Evolutionary conservation across 1,284 basidiomycete genomes (phyloP).

Genomic region (Porodaedalea pini): DNA sequence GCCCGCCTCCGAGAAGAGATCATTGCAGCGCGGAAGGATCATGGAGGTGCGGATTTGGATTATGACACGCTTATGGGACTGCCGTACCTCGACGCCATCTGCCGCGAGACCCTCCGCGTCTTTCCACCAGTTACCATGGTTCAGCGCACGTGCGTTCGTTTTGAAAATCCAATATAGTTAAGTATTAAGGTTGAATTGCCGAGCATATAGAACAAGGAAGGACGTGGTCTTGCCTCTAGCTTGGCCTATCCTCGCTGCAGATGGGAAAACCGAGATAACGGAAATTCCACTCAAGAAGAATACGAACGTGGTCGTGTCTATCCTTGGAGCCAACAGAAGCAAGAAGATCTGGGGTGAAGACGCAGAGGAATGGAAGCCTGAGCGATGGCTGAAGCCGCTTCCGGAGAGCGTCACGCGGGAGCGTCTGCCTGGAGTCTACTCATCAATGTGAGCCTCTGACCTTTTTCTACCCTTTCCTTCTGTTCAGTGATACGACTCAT

Average conservation of each 20-base stretch:
- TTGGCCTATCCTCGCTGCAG: constrained; percentile 9
- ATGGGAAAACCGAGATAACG: constrained; percentile 13
- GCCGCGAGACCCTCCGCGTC: constrained; percentile 38
- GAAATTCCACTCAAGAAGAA: constrained; percentile 13
- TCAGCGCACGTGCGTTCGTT: constrained; percentile 25
- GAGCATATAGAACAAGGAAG: constrained; percentile 3
- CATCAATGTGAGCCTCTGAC: constrained; percentile 8
- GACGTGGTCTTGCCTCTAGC: constrained; percentile 13
- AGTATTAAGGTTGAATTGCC: background rate
- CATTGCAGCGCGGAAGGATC: constrained; percentile 22
- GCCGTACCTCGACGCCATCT: constrained; percentile 38
- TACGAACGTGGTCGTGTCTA: constrained; percentile 12
- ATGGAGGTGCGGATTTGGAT: constrained; percentile 25
- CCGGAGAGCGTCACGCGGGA: constrained; percentile 12
- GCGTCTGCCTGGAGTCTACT: constrained; percentile 16
- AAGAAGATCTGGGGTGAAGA: constrained; percentile 20
- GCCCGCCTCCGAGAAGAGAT: constrained; percentile 30
- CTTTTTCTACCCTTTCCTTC: background rate
- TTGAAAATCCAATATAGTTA: background rate
- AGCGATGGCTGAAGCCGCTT: constrained; percentile 14
- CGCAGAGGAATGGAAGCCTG: constrained; percentile 19
- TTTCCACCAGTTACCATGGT: constrained; percentile 28
- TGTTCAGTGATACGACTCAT: background rate
- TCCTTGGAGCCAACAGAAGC: constrained; percentile 7
- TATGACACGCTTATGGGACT: constrained; percentile 35